Conservation (phyloP, 2,329 filamentous ascomycete genomes). For the Diplodia intermedia region DNA sequence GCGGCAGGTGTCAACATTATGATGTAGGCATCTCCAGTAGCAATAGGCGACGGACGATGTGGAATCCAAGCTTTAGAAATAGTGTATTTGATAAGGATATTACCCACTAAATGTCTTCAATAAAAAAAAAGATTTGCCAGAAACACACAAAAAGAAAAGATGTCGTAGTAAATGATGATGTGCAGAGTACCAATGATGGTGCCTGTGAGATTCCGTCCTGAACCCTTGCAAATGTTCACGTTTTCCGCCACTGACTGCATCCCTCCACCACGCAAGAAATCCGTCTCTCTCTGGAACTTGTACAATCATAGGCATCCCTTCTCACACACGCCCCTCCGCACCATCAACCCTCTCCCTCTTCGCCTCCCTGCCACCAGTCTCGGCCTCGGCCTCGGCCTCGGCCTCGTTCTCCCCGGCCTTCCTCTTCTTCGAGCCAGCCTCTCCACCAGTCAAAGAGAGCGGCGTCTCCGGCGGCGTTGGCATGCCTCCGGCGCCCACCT, state of each 20-base stretch:
- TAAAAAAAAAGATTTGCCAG: not conserved
- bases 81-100: no score
- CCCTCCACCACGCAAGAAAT: not conserved
- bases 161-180: not conserved
- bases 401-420: conserved; percentile 4
- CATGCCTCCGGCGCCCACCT: not conserved
- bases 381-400: not conserved
- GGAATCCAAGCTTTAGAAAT: no score
- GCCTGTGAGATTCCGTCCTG: not conserved
- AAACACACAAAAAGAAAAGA: not conserved
- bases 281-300: not conserved
- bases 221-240: not conserved
- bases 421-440: conserved; percentile 7
- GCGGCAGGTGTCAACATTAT: no score
- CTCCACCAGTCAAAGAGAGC: not conserved
- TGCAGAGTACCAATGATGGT: not conserved
- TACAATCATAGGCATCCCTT: not conserved
- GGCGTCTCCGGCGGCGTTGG: not conserved
- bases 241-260: not conserved
- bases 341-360: conserved; percentile 19
- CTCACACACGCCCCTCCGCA: not conserved
- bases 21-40: no score
- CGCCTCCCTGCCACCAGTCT: not conserved
- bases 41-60: no score
- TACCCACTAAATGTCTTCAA: not conserved